These are phyloP conservation scores for Diaporthe citri DNA, from an alignment of 2,329 filamentous ascomycete genomes.

Conservation along the genomic window DNA sequence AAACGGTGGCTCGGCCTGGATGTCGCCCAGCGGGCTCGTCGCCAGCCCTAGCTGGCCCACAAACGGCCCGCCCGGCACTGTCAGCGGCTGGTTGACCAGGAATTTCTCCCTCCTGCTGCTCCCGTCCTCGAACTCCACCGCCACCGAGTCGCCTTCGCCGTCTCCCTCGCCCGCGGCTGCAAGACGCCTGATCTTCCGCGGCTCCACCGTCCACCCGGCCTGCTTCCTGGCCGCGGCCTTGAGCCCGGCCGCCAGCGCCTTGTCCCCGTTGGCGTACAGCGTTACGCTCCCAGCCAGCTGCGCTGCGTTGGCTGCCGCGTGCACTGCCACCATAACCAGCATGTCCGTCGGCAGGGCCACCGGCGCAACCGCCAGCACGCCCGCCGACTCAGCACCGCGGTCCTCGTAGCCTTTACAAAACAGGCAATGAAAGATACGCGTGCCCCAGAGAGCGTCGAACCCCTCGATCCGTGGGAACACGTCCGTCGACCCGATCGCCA, in stretches of 20 bases:
- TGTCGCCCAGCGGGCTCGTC: constrained; percentile 20
- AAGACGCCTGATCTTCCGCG: constrained; percentile 14
- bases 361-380: constrained; percentile 56
- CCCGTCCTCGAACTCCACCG: constrained; percentile 29
- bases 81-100: constrained; percentile 32
- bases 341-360: constrained; percentile 39
- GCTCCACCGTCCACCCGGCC: constrained; percentile 26
- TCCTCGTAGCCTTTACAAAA: constrained; percentile 73
- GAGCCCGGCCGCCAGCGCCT: constrained; percentile 18
- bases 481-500: constrained; percentile 67
- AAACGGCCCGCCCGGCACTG: constrained; percentile 25
- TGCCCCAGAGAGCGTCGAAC: constrained; percentile 66
- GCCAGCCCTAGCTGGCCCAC: constrained; percentile 32
- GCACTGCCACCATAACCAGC: constrained; percentile 9
- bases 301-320: constrained; percentile 23
- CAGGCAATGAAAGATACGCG: constrained; percentile 66
- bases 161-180: background rate
- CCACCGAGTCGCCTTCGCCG: background rate
- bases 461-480: constrained; percentile 63
- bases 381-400: constrained; percentile 57
- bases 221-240: constrained; percentile 3
- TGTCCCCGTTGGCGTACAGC: constrained; percentile 27
- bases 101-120: constrained; percentile 26
- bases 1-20: constrained; percentile 24
- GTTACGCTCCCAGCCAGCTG: constrained; percentile 19